Evolutionary conservation across 1,284 basidiomycete genomes (phyloP), one percentile per base, ranked within the genome.

Genomic region (Violaceomyces palustris): DNA sequence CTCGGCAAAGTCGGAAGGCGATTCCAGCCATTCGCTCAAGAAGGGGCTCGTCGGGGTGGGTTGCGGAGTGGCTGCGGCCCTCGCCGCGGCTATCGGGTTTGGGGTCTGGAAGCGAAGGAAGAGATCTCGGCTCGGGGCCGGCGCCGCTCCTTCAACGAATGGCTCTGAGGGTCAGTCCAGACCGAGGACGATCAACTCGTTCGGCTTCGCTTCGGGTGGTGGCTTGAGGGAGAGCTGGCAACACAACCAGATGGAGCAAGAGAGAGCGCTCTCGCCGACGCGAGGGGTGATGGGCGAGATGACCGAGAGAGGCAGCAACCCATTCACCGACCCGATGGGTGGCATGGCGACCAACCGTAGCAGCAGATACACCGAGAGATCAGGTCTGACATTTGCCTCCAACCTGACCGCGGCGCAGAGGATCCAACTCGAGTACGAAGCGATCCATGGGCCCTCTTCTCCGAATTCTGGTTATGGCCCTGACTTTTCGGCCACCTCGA

Each of bases 1-100:
- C 8, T 15, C 27, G 30, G 17, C 24, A 39, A 36, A 45, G 18
- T 45, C 50, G 19, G 37, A 45, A 14, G 23, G 39, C 6, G 31
- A 28, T 8, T 26, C 39, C 24, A 60, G n/a, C n/a, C n/a, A n/a
- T n/a, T n/a, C 40, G 19, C 37, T 61, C 38, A 42, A 61, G 10
- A 63, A 57, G 35, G 64, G 58, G 21, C 41, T 72, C 15, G 58
- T 69, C 28, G 66, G 61, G 22, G 58, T 65, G 10, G 63, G 60
- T 9, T 45, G 52, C 19, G 51, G 61, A 10, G 23, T 69, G 25
- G 68, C 45, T 3, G 64, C 54, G 1, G 31, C 15, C 32, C 46
- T 59, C 38, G 50, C 50, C 3, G 35, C 50, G 11, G 49, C 59
- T 15, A 32, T 56, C 32, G 66, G 46, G 12, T 31, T 62, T 39